Percentiles rank a stretch among this genome's conserved stretches.
Evolutionary conservation across 2,329 filamentous ascomycete species (phyloP).

Genomic region (Pyrenochaeta sp.): DNA sequence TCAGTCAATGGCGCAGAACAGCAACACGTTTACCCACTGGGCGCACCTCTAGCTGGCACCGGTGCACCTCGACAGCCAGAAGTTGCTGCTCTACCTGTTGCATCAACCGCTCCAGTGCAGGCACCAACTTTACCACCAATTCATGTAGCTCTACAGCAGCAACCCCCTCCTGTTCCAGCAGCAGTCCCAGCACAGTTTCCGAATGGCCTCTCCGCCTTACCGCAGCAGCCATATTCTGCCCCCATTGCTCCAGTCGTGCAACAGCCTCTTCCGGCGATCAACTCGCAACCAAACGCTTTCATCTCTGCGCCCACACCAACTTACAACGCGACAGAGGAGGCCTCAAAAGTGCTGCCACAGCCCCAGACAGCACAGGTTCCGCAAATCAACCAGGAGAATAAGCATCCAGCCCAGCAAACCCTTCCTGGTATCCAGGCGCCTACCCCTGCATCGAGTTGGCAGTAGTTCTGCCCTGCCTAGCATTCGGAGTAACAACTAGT

Average conservation of each 20-base stretch:
- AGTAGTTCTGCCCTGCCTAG: slow-evolving; percentile 21
- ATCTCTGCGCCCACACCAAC: slow-evolving; percentile 32
- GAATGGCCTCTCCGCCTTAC: slow-evolving; percentile 11
- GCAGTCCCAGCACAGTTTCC: not conserved
- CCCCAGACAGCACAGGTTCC: not conserved
- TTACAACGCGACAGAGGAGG: slow-evolving; percentile 29
- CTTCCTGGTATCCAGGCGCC: slow-evolving; percentile 1
- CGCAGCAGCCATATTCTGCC: slow-evolving; percentile 3
- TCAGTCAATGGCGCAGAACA: slow-evolving; percentile 5
- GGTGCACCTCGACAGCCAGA: slow-evolving; percentile 11
- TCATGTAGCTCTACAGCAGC: not conserved
- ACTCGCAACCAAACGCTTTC: slow-evolving; percentile 14
- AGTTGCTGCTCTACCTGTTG: too few relatives aligned
- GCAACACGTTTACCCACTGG: not conserved
- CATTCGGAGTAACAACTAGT: too few relatives aligned
- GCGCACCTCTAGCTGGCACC: slow-evolving; percentile 1
- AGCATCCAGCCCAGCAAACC: not conserved
- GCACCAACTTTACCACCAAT: slow-evolving; percentile 6
- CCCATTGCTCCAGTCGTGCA: slow-evolving; percentile 6
- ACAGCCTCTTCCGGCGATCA: slow-evolving; percentile 7
- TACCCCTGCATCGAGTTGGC: slow-evolving; percentile 23
- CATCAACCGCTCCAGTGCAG: slow-evolving; percentile 2
- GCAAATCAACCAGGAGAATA: not conserved
- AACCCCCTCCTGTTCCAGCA: not conserved
- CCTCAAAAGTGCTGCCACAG: not conserved